Evolutionary conservation across 2,329 filamentous ascomycete species (phyloP).

Genomic region (Xylariales sp.): DNA sequence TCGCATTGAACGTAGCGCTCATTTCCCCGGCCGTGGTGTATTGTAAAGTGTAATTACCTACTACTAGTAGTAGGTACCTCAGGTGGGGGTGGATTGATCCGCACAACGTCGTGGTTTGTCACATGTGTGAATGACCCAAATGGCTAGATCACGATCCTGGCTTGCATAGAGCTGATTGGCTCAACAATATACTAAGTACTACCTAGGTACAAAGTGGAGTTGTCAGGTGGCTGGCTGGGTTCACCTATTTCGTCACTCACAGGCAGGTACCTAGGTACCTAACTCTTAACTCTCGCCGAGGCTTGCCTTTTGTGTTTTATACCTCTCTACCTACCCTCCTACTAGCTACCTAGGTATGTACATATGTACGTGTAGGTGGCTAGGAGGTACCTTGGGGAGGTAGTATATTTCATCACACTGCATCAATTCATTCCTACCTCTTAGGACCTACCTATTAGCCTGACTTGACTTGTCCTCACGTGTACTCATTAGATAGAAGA

Average conservation of each 20-base stretch:
- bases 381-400: background rate
- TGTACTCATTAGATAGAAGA: background rate
- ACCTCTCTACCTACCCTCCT: background rate
- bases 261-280: no score
- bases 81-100: background rate
- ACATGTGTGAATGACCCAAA: slow-evolving; percentile 18
- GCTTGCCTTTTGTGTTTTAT: slow-evolving; percentile 20
- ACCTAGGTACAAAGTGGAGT: background rate
- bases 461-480: background rate
- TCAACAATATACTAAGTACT: slow-evolving; percentile 10
- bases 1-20: no score
- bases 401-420: background rate
- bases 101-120: slow-evolving; percentile 3
- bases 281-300: slow-evolving; percentile 7
- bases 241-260: slow-evolving; percentile 24
- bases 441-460: no score
- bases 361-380: slow-evolving; percentile 12
- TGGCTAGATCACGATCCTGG: slow-evolving; percentile 16
- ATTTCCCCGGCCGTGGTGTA: no score
- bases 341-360: slow-evolving; percentile 2
- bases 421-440: background rate
- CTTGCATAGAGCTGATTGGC: slow-evolving; percentile 24
- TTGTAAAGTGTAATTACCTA: no score
- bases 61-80: no score
- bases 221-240: background rate